phyloP scores from a whole-genome alignment of 306 rosid species.

The Casuarina glauca region DNA sequence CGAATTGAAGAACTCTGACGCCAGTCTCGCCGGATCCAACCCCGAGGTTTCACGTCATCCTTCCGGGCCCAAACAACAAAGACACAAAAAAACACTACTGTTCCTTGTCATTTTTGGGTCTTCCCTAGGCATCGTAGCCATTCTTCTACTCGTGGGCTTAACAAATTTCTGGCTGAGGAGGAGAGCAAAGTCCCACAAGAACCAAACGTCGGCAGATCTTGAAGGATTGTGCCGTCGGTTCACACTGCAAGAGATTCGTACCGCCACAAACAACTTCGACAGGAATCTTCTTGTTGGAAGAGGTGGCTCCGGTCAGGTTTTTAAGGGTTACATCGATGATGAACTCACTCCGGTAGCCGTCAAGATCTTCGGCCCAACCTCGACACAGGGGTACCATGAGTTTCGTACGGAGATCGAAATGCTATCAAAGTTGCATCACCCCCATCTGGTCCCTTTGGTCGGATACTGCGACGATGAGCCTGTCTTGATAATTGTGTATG shows the following conservation, averaged over 20 bases:
- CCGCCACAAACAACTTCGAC: conserved; percentile 13
- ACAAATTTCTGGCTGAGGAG: neutral
- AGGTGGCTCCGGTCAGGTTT: conserved; percentile 5
- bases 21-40: too few relatives aligned
- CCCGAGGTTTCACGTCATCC: too few relatives aligned
- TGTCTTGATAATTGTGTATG: neutral
- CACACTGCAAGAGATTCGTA: conserved; percentile 1
- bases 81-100: neutral
- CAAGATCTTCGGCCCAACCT: neutral
- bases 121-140: neutral
- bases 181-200: neutral
- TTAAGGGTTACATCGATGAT: conserved; percentile 8
- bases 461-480: conserved; percentile 5
- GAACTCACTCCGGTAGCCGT: neutral
- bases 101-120: neutral
- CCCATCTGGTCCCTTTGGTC: neutral
- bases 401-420: neutral
- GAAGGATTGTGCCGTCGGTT: conserved; percentile 8
- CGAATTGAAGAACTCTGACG: too few relatives aligned
- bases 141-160: neutral
- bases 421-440: neutral
- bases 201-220: neutral
- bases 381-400: neutral
- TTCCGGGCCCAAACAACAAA: neutral
- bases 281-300: conserved; percentile 1